These are phyloP conservation scores for Scedosporium aurantiacum DNA, from an alignment of 2,329 filamentous ascomycete genomes.

Conservation along the genomic window DNA sequence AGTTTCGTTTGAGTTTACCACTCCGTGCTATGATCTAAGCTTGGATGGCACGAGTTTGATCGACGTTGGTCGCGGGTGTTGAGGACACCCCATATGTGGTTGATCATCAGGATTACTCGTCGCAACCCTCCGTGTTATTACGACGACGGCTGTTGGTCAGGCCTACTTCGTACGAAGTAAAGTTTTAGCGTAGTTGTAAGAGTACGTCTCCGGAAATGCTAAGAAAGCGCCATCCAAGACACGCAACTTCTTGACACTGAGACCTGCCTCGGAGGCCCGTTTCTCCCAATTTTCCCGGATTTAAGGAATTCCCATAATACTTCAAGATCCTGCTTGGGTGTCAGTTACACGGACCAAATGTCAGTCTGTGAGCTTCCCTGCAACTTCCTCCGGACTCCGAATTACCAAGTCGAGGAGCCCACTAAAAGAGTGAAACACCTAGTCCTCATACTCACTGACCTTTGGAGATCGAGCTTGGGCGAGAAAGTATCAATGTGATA, in stretches of 20 bases:
- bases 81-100: not conserved
- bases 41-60: not conserved
- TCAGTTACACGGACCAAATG: not conserved
- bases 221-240: not conserved
- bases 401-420: not conserved
- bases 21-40: not conserved
- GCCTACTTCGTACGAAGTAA: too few relatives aligned
- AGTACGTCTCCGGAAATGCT: too few relatives aligned
- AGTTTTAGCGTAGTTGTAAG: too few relatives aligned
- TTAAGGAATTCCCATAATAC: not conserved
- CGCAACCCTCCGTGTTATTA: not conserved
- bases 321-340: not conserved
- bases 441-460: not conserved
- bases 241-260: not conserved
- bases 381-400: not conserved
- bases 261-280: not conserved
- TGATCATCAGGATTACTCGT: not conserved
- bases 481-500: too few relatives aligned
- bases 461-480: not conserved
- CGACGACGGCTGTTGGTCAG: not conserved
- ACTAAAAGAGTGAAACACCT: not conserved
- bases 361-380: not conserved
- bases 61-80: not conserved
- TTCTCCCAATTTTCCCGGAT: not conserved
- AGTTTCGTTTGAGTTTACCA: not conserved